phyloP scores from a whole-genome alignment of 257 asterid genomes.

The Solanum bulbocastanum region DNA sequence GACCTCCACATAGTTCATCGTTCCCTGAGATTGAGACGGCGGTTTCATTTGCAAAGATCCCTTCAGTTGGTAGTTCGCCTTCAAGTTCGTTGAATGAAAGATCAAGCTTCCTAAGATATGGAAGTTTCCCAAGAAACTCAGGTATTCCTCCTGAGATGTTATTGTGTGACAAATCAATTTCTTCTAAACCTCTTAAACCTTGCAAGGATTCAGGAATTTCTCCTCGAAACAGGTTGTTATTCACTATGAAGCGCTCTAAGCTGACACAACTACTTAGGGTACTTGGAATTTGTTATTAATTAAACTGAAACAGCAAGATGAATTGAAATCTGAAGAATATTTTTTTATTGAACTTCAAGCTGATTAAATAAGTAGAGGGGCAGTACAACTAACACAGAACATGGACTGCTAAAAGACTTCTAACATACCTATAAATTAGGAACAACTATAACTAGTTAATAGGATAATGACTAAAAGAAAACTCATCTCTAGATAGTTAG shows the following conservation, averaged over 20 bases:
- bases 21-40: conserved; percentile 19
- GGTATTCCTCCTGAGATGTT: conserved; percentile 11
- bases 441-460: too few species aligned
- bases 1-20: conserved; percentile 23
- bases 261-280: not conserved
- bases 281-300: not conserved
- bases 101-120: conserved; percentile 18
- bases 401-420: too few species aligned
- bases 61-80: conserved; percentile 24
- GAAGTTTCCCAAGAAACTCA: not conserved
- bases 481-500: too few species aligned
- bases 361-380: too few species aligned
- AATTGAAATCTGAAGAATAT: too few species aligned
- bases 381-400: too few species aligned
- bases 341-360: too few species aligned
- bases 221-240: conserved; percentile 5
- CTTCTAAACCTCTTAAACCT: not conserved
- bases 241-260: conserved; percentile 3
- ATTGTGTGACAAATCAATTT: conserved; percentile 5
- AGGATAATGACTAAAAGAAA: too few species aligned
- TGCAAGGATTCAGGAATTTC: conserved; percentile 8
- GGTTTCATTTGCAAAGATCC: conserved; percentile 19
- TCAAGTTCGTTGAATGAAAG: conserved; percentile 27
- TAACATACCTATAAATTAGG: too few species aligned
- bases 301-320: too few species aligned